Evolutionary conservation across 2,329 filamentous ascomycete species (phyloP), one percentile per base, ranked within the genome.

Genomic region (Nigrospora osmanthi): DNA sequence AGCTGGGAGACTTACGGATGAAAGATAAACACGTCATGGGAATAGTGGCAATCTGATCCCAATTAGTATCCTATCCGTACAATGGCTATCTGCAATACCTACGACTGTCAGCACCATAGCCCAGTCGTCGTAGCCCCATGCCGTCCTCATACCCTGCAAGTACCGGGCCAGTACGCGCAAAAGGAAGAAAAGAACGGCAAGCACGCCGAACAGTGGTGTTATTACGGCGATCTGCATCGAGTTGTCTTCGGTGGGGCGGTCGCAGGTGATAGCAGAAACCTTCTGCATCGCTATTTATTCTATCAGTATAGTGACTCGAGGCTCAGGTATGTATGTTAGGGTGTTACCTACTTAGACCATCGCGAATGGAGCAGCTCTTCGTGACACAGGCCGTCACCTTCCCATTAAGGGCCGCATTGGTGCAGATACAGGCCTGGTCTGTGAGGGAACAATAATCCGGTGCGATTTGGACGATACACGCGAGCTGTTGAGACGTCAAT

Each of bases 71-170:
- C 7, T 16, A n/a, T 42, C 34, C 23, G 40, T n/a, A 12, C 19
- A 30, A n/a, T 9, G 31, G 4, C 13, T 23, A 9, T 23, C 19
- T 40, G 12, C 12, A 9, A 16, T 9, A 44, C 51, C 31, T 53
- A 59, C 56, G 48, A 60, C 54, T 7, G 50, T 53, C 12, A 52
- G 34, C 32, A 48, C 52, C 53, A 62, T 61, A 35, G 57, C 48
- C 46, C 54, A 57, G 36, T 62, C 59, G 35, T 61, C 58, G 17
- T 51, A 32, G 2, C 60, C 61, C 60, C 60, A 63, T 23, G 19
- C 4, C 9, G 48, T 45, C 32, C 55, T 56, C 1, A 53, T 42
- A 9, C 58, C 53, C 16, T 58, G 33, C 30, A 45, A 43, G 3
- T 63, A 19, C 14, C 57, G 54, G 14, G 61, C 54, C 36, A 54